A percentile compares a stretch with the other conserved stretches of the same genome.
These are phyloP conservation scores for Sphagnum contortum DNA, from an alignment of 225 moss, liverwort and hornwort genomes.

Conservation along the genomic window DNA sequence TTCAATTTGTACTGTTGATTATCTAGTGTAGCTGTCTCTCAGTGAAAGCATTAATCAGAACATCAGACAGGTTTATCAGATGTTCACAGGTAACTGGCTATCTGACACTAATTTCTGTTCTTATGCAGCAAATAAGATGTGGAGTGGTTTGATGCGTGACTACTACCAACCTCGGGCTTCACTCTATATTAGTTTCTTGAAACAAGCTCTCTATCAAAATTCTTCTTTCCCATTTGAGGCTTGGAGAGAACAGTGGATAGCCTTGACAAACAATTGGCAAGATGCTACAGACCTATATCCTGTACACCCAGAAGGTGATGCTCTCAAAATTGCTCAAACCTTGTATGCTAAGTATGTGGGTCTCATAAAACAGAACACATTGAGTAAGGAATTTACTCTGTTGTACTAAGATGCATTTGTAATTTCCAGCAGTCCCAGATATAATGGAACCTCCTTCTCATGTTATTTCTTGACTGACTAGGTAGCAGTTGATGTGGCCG, in stretches of 20 bases:
- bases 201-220: constrained; percentile 51
- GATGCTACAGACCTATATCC: constrained; percentile 45
- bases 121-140: constrained; percentile 83
- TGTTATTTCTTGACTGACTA: too few relatives aligned
- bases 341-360: constrained; percentile 11
- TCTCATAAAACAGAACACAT: neutral
- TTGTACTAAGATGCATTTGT: too few relatives aligned
- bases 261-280: constrained; percentile 72
- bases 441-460: too few relatives aligned
- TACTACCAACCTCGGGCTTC: constrained; percentile 77
- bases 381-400: too few relatives aligned
- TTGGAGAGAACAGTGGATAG: constrained; percentile 81
- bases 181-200: constrained; percentile 49
- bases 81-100: too few relatives aligned
- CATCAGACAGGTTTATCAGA: too few relatives aligned
- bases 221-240: constrained; percentile 50
- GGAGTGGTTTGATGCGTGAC: constrained; percentile 79
- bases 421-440: too few relatives aligned
- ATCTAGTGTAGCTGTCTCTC: too few relatives aligned
- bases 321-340: constrained; percentile 29
- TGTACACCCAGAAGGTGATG: constrained; percentile 34
- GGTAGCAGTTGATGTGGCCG: too few relatives aligned
- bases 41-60: too few relatives aligned
- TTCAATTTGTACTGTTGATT: too few relatives aligned
- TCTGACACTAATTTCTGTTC: too few relatives aligned